Percentiles rank a stretch among this genome's conserved stretches.
These are phyloP conservation scores for Quercus robur DNA, from an alignment of 306 rosid genomes.

Conservation along the genomic window DNA sequence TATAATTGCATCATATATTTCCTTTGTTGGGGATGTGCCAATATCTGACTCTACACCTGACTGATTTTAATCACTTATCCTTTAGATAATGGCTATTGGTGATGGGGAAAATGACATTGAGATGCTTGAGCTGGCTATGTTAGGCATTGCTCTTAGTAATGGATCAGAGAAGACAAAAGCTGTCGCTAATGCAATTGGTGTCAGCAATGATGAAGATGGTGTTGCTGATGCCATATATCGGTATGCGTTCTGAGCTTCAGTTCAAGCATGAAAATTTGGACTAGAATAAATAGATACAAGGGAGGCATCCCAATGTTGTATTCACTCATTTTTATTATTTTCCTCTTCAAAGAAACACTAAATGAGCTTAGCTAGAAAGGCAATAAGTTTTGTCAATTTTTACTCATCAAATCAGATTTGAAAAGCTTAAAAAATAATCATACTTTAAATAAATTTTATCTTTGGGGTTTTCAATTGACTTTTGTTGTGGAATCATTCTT, in stretches of 20 bases:
- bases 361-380: too few species aligned
- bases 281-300: background rate
- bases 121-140: slow-evolving; percentile 89
- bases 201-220: slow-evolving; percentile 90
- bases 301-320: slow-evolving; percentile 12
- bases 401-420: too few species aligned
- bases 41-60: background rate
- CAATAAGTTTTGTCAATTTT: too few species aligned
- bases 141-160: slow-evolving; percentile 80
- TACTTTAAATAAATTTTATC: too few species aligned
- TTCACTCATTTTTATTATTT: slow-evolving; percentile 6
- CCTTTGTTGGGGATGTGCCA: background rate
- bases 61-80: background rate
- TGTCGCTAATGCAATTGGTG: slow-evolving; percentile 72
- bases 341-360: background rate
- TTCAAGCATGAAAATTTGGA: background rate
- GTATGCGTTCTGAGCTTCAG: slow-evolving; percentile 61
- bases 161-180: slow-evolving; percentile 85
- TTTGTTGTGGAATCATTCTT: too few species aligned
- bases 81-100: slow-evolving; percentile 95
- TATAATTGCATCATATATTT: background rate
- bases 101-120: slow-evolving; percentile 94
- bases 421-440: too few species aligned
- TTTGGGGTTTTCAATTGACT: too few species aligned
- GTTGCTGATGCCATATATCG: slow-evolving; percentile 91